Evolutionary conservation across 305 asterid genomes (phyloP).

Genomic region (Fraxinus sp.): DNA sequence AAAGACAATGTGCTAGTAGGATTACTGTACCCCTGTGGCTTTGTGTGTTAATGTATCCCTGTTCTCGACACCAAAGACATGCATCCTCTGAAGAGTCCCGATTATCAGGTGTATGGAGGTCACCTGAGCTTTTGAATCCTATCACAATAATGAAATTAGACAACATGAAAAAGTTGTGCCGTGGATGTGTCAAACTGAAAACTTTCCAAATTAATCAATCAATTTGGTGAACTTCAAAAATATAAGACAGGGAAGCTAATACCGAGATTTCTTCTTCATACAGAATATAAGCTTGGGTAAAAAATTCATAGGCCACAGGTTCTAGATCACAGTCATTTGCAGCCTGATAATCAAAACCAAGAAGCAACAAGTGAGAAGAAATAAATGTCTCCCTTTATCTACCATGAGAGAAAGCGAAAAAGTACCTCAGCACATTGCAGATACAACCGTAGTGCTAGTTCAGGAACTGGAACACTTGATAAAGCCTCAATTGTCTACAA

Average conservation of each 20-base stretch:
- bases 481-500: conserved; percentile 82
- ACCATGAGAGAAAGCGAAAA: conserved; percentile 16
- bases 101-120: conserved; percentile 84
- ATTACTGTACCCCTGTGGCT: conserved; percentile 87
- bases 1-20: conserved; percentile 26
- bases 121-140: conserved; percentile 98
- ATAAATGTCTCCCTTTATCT: conserved; percentile 16
- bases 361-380: conserved; percentile 28
- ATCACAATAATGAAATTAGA: conserved; percentile 32
- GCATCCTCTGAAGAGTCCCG: conserved; percentile 98
- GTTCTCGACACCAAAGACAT: conserved; percentile 89
- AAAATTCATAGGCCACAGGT: conserved; percentile 98
- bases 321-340: conserved; percentile 94
- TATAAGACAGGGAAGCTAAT: conserved; percentile 21
- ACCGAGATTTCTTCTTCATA: conserved; percentile 99
- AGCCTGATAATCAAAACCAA: conserved; percentile 60
- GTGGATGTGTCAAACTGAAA: background rate
- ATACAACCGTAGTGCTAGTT: conserved; percentile 79
- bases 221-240: background rate
- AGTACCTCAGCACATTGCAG: conserved; percentile 98
- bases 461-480: conserved; percentile 81
- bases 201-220: conserved; percentile 11
- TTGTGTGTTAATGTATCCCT: conserved; percentile 97
- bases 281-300: conserved; percentile 93
- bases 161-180: background rate